These are phyloP conservation scores for Chaetomium olivaceum DNA, from an alignment of 2,329 filamentous ascomycete genomes.

Conservation along the genomic window DNA sequence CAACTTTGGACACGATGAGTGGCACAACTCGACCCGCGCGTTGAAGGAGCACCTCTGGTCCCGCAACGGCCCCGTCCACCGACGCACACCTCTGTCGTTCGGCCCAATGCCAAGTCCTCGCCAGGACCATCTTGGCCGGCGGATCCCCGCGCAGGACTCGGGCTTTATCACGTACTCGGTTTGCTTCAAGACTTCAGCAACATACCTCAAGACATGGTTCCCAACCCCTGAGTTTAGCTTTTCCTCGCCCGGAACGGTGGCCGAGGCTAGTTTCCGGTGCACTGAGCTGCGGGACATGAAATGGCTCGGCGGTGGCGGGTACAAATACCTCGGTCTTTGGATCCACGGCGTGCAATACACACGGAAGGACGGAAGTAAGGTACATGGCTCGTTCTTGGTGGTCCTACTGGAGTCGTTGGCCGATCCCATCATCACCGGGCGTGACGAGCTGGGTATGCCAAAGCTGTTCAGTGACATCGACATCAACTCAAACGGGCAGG, in stretches of 20 bases:
- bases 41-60: constrained; percentile 52
- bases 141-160: constrained; percentile 20
- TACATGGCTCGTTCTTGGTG: constrained; percentile 56
- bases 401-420: constrained; percentile 59
- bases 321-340: constrained; percentile 59
- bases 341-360: constrained; percentile 62
- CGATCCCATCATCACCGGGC: constrained; percentile 60
- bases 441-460: constrained; percentile 63
- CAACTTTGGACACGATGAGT: constrained; percentile 61
- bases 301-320: constrained; percentile 63
- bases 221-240: constrained; percentile 47
- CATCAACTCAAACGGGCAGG: constrained; percentile 29
- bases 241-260: constrained; percentile 45
- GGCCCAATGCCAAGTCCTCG: constrained; percentile 50
- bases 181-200: constrained; percentile 51
- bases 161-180: constrained; percentile 49
- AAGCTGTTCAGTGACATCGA: constrained; percentile 58
- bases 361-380: constrained; percentile 48
- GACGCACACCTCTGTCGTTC: constrained; percentile 50
- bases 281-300: constrained; percentile 53
- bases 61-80: constrained; percentile 41
- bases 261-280: constrained; percentile 45
- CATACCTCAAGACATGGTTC: constrained; percentile 51
- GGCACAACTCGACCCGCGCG: constrained; percentile 51
- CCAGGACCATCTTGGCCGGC: constrained; percentile 38